Evolutionary conservation across 1,139 yeast genomes (phyloP), one percentile per base, ranked within the genome.

Genomic region (Debaryomycetaceae sp.): DNA sequence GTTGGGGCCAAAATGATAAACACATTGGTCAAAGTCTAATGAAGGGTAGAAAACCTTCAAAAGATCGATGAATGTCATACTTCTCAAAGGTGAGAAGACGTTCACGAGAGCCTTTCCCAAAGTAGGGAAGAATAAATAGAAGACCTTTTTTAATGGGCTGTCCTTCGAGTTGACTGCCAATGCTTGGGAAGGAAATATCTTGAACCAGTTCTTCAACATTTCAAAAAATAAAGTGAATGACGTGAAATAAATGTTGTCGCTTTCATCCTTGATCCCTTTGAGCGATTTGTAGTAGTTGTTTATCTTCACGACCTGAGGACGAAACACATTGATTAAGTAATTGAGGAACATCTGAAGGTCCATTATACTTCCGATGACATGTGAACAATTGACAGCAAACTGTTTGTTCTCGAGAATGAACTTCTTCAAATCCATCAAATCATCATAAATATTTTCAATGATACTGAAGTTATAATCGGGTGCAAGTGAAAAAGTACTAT

Each of bases 401-500:
- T 9, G 24, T 22, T 29, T 24, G 17, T 43, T 43, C 17, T 40
- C 27, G 17, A 31, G 24, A 8, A 60, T 52, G 36, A 61, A 60
- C 23, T 44, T 40, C 47, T 62, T 64, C 47, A 63, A 57, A 37
- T 54, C 45, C 39, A 45, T 41, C 45, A 72, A 52, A 46, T 62
- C 65, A 24, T 55, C 47, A 45, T 52, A 54, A 23, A 72, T 41
- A 40, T 59, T 65, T 39, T 54, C 46, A 11, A 72, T 58, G 2
- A 71, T 56, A 23, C 58, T 60, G 47, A 69, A 63, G 24, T 59
- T 54, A 45, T 72, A 67, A 47, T 72, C 76, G 5, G 76, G 77
- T 3, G 63, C 55, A 20, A 59, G 45, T 6, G 66, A 51, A 34
- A 59, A 53, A 35, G 55, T 57, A 9, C 61, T 55, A 49, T 66